phyloP scores from a whole-genome alignment of 345 rosid genomes.

The Hibiscus syriacus region DNA sequence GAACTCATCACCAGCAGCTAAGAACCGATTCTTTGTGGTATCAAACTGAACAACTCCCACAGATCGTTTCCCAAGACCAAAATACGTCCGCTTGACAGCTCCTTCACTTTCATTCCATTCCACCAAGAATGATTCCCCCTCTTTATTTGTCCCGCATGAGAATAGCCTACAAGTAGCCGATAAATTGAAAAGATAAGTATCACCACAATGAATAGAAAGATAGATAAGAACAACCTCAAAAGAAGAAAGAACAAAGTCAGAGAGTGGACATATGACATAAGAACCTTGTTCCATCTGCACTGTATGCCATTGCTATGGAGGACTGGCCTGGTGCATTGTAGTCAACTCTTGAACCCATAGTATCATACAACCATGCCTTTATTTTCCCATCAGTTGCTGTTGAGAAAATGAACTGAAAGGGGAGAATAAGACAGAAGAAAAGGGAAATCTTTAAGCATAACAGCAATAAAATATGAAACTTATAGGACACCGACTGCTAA shows the following conservation, averaged over 20 bases:
- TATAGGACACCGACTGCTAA: too few species aligned
- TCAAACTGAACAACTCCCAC: conserved; percentile 74
- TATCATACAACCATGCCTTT: conserved; percentile 81
- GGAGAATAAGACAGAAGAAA: conserved; percentile 1
- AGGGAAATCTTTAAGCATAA: conserved; percentile 4
- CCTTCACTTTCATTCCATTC: conserved; percentile 94
- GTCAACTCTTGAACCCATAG: conserved; percentile 68
- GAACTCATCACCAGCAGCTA: conserved; percentile 86
- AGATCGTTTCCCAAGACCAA: conserved; percentile 67
- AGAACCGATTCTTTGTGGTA: conserved; percentile 65
- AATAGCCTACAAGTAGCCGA: conserved; percentile 40
- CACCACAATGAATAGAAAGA: neutral
- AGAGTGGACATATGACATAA: neutral
- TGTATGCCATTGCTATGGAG: conserved; percentile 66
- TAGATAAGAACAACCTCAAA: conserved; percentile 1
- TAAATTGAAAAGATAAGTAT: conserved; percentile 13
- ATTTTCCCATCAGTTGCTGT: conserved; percentile 77
- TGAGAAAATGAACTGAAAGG: conserved; percentile 59
- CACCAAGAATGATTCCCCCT: conserved; percentile 71
- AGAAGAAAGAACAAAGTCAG: neutral
- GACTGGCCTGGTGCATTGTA: conserved; percentile 78
- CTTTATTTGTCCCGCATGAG: conserved; percentile 80
- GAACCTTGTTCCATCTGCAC: conserved; percentile 82
- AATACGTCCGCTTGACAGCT: conserved; percentile 50
- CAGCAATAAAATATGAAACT: neutral